Evolutionary conservation across 495 filamentous ascomycete species (phyloP), one percentile per base, ranked within the genome.

Genomic region (Xylona heveae): DNA sequence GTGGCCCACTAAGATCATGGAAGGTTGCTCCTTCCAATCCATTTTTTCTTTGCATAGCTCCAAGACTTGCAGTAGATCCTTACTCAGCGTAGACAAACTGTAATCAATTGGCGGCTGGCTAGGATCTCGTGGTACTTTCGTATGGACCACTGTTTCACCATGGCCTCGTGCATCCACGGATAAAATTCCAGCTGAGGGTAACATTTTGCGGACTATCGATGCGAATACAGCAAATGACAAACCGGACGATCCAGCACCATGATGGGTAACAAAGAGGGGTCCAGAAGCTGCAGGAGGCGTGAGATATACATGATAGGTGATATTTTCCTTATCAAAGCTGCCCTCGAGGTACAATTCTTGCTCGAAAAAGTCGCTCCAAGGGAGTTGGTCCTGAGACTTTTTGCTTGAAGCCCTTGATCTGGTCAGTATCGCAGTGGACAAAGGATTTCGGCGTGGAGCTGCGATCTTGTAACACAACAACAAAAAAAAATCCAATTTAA

Each of bases 281-380:
- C 71, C 74, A 21, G 60, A 58, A 14, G 43, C 31, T 4, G 47
- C 45, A 1, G 66, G 67, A 3, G 63, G 58, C 5, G 59, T 91
- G 19, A 94, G 54, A 48, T 99, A 99, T 36, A 70, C 76, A 58
- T 95, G 85, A 51, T 81, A 73, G 28, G 61, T 67, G 19, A 78
- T 64, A n/a, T 52, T 51, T 14, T 52, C 35, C 6, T 46, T 38
- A 17, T 54, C 43, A 31, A 40, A 31, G 35, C 52, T 37, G 44
- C 61, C 50, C 19, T 67, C 51, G 24, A 91, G 61, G 45, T 72
- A 81, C 28, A 90, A 62, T 45, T 92, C 83, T 40, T 79, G 74
- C 33, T 73, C 61, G 54, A 93, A 94, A 57, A 83, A 93, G 29
- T 77, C 69, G 10, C 73, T 76, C 88, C 88, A 97, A 35, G 67